A percentile compares a stretch with the other conserved stretches of the same genome.
Evolutionary conservation across 2,329 filamentous ascomycete genomes (phyloP).

Genomic region (Claviceps paspali): DNA sequence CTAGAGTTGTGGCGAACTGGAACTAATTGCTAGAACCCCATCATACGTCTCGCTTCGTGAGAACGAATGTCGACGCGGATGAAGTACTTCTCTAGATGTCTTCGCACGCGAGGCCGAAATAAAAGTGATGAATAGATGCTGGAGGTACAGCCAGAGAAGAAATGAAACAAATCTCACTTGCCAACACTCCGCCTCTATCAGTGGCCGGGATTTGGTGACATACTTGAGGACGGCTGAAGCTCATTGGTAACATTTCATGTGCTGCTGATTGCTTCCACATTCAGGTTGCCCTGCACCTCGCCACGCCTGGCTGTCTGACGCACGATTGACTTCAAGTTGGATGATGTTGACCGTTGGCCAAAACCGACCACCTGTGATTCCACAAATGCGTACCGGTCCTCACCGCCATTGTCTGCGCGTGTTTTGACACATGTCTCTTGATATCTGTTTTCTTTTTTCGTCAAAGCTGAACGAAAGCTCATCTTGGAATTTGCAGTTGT

Average conservation of each 20-base stretch:
- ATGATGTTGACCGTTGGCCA: background rate
- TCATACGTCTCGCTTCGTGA: background rate
- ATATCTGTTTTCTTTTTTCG: background rate
- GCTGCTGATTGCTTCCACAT: background rate
- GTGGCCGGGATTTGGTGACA: background rate
- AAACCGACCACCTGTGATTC: too few species aligned
- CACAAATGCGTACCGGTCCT: background rate
- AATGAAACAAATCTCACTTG: conserved; percentile 1
- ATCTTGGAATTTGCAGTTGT: background rate
- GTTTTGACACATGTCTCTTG: background rate
- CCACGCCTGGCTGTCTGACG: too few species aligned
- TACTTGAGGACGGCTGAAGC: background rate
- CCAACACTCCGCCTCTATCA: background rate
- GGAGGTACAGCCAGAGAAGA: conserved; percentile 1
- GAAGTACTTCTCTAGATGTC: background rate
- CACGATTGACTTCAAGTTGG: background rate
- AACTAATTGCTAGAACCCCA: background rate
- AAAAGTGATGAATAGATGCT: conserved; percentile 3
- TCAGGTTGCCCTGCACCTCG: background rate
- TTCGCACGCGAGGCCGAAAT: background rate
- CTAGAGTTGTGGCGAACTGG: background rate
- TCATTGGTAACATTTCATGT: background rate
- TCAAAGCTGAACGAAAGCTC: background rate
- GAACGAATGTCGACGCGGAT: background rate
- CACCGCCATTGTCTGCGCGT: background rate